These are phyloP conservation scores for Amaranthus palmeri DNA, from an alignment of 148 eudicot genomes.

Conservation along the genomic window DNA sequence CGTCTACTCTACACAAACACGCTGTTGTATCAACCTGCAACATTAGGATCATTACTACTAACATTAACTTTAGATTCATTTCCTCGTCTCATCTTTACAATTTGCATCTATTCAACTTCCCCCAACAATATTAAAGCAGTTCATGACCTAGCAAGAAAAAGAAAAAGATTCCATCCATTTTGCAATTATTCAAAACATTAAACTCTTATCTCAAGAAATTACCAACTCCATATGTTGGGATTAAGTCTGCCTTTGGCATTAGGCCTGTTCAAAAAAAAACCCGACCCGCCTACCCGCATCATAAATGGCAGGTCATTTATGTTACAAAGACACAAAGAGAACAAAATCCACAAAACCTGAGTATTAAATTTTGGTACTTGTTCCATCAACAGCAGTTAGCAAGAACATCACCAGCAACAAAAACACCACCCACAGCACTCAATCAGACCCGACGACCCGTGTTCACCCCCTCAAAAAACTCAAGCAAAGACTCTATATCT, in stretches of 20 bases:
- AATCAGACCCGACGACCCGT: neutral
- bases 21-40: slow-evolving; percentile 87
- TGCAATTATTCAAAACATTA: neutral
- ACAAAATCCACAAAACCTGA: neutral
- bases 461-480: neutral
- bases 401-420: neutral
- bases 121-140: neutral
- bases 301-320: too few species aligned
- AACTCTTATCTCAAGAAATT: neutral
- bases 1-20: slow-evolving; percentile 85
- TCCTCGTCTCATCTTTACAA: neutral
- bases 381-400: neutral
- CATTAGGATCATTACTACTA: neutral
- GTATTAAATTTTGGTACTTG: neutral
- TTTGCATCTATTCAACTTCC: neutral
- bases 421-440: neutral
- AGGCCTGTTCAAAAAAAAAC: too few species aligned
- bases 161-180: neutral
- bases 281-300: too few species aligned
- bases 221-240: too few species aligned
- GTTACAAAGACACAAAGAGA: neutral
- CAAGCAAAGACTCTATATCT: neutral
- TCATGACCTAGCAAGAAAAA: neutral
- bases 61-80: neutral
- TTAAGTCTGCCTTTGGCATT: too few species aligned